phyloP scores from a whole-genome alignment of 1,284 basidiomycete genomes.

The Somion occarium region DNA sequence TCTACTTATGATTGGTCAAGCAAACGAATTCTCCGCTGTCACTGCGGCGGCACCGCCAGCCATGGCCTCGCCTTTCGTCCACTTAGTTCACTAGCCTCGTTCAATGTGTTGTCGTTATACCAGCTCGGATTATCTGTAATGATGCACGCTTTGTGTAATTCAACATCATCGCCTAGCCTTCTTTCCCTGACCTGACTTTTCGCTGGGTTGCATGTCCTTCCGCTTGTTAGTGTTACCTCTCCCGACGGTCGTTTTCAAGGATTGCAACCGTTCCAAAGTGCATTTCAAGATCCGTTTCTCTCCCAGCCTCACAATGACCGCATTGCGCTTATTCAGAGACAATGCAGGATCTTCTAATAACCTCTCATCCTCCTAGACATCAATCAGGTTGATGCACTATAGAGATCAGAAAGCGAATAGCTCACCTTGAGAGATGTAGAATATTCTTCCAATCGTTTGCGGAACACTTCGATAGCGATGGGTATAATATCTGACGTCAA shows the following conservation, averaged over 20 bases:
- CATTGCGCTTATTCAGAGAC: constrained; percentile 49
- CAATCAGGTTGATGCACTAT: neutral
- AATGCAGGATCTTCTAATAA: constrained; percentile 33
- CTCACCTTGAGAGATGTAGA: constrained; percentile 52
- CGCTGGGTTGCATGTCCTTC: neutral
- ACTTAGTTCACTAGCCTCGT: constrained; percentile 12
- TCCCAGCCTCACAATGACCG: constrained; percentile 72
- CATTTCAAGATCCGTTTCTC: constrained; percentile 70
- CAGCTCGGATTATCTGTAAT: neutral
- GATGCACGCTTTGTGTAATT: neutral
- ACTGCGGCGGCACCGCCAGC: constrained; percentile 20
- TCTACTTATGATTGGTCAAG: constrained; percentile 57
- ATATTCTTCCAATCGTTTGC: constrained; percentile 51
- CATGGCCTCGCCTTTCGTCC: constrained; percentile 27
- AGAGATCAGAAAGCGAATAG: neutral
- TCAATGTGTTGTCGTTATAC: neutral
- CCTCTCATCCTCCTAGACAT: constrained; percentile 46
- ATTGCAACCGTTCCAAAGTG: constrained; percentile 28
- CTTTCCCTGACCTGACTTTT: neutral
- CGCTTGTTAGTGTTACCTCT: neutral
- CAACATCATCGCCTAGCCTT: neutral
- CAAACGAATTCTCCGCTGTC: constrained; percentile 48
- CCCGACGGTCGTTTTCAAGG: neutral
- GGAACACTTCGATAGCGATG: constrained; percentile 46
- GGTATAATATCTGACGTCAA: constrained; percentile 45